Evolutionary conservation across 345 rosid species (phyloP), one percentile per base, ranked within the genome.

Genomic region (Salix brachista): DNA sequence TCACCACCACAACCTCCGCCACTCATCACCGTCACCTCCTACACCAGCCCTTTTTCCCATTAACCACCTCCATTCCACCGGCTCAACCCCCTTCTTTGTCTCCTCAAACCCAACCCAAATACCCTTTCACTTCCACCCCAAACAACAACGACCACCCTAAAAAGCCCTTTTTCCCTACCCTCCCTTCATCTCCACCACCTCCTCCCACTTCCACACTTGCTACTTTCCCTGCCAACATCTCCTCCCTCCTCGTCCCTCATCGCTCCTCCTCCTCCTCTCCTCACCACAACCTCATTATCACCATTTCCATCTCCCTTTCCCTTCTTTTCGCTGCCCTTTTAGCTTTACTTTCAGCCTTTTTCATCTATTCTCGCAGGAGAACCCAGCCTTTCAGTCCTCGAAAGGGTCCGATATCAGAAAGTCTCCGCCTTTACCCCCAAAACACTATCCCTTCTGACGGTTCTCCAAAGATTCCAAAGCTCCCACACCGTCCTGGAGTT

Each of bases 161-260:
- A 23, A 73, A 61, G 14, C 77, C 82, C 4, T 74, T 79, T 62
- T 79, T 79, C 18, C 82, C 82, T 17, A 8, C 69, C 17, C 18
- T 74, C 5, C 34, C 74, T 0, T 44, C 75, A 10, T 73, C 82
- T 5, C 81, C 81, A 25, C 73, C 78, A 14, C 87, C 86, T 11
- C 89, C 90, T 17, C 78, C 85, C 6, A 30, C 87, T 0, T 67
- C 90, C 66, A 19, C 84, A 18, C 81, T 88, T 76, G 83, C 89
- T 8, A 86, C 99, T 39, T 92, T 96, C 69, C 99, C 99, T 60
- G 97, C 99, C 72, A 93, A 96, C 86, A 89, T 93, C 67, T 91
- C 98, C 62, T 89, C 94, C 60, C 87, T 94, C 67, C 90, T 89
- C 80, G 67, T 90, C 69, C 96, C 98, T 23, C 85, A 83, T 28